Conservation (phyloP, 257 asterid species). For the Solanum pinnatisectum region DNA sequence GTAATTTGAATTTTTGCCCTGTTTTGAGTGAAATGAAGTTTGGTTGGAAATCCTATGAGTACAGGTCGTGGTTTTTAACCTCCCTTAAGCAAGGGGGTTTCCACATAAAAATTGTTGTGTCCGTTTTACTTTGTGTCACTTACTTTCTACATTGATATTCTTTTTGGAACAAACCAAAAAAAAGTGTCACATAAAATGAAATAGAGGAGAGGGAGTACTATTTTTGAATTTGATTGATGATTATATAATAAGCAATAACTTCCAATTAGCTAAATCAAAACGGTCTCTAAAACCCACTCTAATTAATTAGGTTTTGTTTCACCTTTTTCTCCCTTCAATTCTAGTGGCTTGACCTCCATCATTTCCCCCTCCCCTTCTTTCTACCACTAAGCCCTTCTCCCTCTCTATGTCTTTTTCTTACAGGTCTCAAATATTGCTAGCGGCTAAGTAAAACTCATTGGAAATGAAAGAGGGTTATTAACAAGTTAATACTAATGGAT, state of each 20-base stretch:
- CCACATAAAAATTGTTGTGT: background rate
- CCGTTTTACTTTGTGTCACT: no score
- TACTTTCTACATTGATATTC: no score
- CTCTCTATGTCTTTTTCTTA: background rate
- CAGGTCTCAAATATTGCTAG: constrained; percentile 29
- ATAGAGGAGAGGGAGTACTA: background rate
- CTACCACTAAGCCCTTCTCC: background rate
- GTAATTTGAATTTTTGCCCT: background rate
- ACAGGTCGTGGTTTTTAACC: no score
- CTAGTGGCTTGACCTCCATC: constrained; percentile 35
- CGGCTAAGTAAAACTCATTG: constrained; percentile 14
- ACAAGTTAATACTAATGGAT: constrained; percentile 22
- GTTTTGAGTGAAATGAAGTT: no score
- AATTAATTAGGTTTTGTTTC: background rate
- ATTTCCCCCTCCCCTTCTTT: constrained; percentile 4
- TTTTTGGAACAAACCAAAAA: no score
- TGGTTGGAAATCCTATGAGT: no score
- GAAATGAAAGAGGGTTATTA: background rate
- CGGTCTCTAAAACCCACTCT: background rate
- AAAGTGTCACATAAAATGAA: background rate
- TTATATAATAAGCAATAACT: background rate
- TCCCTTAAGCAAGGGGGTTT: no score
- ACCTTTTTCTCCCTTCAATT: constrained; percentile 36
- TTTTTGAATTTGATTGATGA: background rate
- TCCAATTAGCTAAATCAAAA: background rate